phyloP scores from a whole-genome alignment of 1,284 basidiomycete genomes.

The Microbotryum saponariae region DNA sequence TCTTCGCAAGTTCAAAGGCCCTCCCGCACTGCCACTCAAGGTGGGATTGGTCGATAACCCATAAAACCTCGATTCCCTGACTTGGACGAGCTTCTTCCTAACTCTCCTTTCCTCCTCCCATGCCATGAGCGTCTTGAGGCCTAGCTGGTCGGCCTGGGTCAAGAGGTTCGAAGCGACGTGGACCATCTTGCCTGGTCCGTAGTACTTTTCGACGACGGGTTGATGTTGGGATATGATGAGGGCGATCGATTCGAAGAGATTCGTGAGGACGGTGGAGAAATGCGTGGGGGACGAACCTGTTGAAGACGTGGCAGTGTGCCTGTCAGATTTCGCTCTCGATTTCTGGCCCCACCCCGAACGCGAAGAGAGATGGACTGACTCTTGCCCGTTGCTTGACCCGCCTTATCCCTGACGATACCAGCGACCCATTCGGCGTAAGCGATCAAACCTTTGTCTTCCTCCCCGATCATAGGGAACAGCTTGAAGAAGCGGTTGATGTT shows the following conservation, averaged over 20 bases:
- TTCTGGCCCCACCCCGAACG: too few relatives aligned
- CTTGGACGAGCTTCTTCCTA: conserved; percentile 35
- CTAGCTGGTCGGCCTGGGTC: conserved; percentile 77
- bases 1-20: background rate
- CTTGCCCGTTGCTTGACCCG: conserved; percentile 62
- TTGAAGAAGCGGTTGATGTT: conserved; percentile 93
- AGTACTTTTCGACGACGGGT: conserved; percentile 95
- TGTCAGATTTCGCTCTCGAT: background rate
- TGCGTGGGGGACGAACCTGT: conserved; percentile 80
- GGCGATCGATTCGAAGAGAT: conserved; percentile 88
- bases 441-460: conserved; percentile 74
- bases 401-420: conserved; percentile 71
- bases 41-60: background rate
- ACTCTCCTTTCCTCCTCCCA: conserved; percentile 79
- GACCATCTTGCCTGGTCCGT: conserved; percentile 77
- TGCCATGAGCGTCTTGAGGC: conserved; percentile 63
- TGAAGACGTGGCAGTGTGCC: background rate
- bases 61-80: conserved; percentile 4
- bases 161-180: conserved; percentile 69
- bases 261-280: conserved; percentile 76
- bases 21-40: background rate
- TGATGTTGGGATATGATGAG: conserved; percentile 96
- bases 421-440: conserved; percentile 90
- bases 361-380: conserved; percentile 47
- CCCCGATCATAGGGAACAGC: conserved; percentile 85